Evolutionary conservation across 2,329 filamentous ascomycete species (phyloP).

Genomic region (Ciborinia camelliae): DNA sequence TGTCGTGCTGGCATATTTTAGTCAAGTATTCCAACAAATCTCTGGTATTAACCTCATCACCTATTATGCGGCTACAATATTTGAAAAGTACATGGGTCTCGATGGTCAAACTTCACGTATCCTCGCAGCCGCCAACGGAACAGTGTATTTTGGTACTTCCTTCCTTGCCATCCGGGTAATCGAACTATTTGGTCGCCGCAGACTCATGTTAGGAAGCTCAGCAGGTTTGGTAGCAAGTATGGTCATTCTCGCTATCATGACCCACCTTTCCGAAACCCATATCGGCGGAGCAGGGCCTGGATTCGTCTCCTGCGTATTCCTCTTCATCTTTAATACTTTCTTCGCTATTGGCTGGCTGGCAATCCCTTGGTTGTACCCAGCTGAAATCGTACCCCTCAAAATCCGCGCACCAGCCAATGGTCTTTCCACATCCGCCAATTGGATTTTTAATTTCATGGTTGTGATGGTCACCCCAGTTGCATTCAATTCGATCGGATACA

Average conservation of each 20-base stretch:
- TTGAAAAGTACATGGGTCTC: conserved; percentile 47
- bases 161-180: conserved; percentile 42
- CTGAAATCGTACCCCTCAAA: conserved; percentile 52
- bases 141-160: conserved; percentile 11
- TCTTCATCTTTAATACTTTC: conserved; percentile 53
- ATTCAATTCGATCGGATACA: conserved; percentile 52
- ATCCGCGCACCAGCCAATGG: conserved; percentile 57
- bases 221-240: conserved; percentile 61
- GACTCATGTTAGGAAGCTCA: conserved; percentile 68
- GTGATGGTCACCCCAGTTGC: conserved; percentile 39
- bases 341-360: conserved; percentile 51
- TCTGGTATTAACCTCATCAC: conserved; percentile 45
- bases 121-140: conserved; percentile 49
- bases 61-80: conserved; percentile 50
- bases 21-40: conserved; percentile 55
- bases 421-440: conserved; percentile 42
- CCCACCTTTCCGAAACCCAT: conserved; percentile 43
- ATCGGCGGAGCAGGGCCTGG: conserved; percentile 11
- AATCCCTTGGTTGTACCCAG: conserved; percentile 48
- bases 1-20: conserved; percentile 67
- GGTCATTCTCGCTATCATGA: conserved; percentile 41
- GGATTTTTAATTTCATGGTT: conserved; percentile 52
- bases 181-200: conserved; percentile 60
- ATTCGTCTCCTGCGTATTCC: conserved; percentile 31
- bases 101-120: conserved; percentile 49